These are phyloP conservation scores for Diospyros kaki DNA, from an alignment of 148 eudicot species.

Conservation along the genomic window DNA sequence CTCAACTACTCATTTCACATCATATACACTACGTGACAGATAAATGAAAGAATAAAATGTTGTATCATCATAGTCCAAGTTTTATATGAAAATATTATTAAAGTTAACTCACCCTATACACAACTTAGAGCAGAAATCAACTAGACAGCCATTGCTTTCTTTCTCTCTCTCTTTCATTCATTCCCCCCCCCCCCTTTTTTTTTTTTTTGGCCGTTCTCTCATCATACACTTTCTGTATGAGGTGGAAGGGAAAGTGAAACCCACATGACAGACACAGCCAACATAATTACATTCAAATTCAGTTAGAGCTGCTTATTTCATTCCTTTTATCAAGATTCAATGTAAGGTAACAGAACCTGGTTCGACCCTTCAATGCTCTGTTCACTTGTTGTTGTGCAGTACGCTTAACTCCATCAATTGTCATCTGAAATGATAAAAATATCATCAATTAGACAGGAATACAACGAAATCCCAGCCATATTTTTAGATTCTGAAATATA, in stretches of 20 bases:
- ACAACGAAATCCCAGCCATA: neutral
- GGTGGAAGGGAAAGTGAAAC: neutral
- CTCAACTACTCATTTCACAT: too few species aligned
- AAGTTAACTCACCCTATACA: neutral
- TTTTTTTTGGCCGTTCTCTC: neutral
- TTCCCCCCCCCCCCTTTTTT: too few species aligned
- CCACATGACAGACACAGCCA: neutral
- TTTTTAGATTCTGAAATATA: neutral
- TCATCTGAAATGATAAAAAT: constrained; percentile 45
- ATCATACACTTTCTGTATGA: neutral
- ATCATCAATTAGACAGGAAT: neutral
- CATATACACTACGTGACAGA: too few species aligned
- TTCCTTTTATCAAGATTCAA: neutral
- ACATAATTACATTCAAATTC: neutral
- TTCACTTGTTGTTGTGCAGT: constrained; percentile 85
- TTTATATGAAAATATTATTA: neutral
- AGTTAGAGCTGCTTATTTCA: neutral
- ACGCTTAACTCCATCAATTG: constrained; percentile 90
- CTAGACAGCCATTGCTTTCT: neutral
- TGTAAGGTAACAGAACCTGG: constrained; percentile 42
- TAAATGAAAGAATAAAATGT: too few species aligned
- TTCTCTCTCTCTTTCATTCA: neutral
- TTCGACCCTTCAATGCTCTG: constrained; percentile 71
- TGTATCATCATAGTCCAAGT: too few species aligned
- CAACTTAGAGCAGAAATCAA: neutral